These are phyloP conservation scores for Medicago truncatula DNA, from an alignment of 306 rosid species.

Conservation along the genomic window DNA sequence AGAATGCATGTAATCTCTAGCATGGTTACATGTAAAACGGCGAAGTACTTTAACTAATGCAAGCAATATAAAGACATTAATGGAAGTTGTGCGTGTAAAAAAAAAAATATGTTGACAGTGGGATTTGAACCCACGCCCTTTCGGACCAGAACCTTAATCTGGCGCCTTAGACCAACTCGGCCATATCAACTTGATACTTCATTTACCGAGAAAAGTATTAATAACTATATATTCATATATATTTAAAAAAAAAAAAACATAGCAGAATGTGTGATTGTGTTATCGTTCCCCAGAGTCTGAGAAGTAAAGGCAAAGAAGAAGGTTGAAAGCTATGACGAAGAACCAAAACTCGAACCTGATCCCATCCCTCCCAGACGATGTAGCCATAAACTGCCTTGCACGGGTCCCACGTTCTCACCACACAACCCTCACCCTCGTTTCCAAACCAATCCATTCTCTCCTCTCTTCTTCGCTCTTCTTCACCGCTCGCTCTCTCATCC, in stretches of 20 bases:
- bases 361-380: conserved; percentile 76
- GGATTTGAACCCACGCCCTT: conserved; percentile 64
- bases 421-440: conserved; percentile 56
- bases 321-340: not conserved
- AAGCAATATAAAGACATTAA: too few relatives aligned
- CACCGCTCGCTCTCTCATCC: conserved; percentile 57
- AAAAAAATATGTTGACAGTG: conserved; percentile 60
- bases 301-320: not conserved
- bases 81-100: too few relatives aligned
- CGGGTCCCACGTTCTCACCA: conserved; percentile 67
- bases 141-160: conserved; percentile 60
- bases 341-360: conserved; percentile 41
- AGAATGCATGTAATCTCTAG: not conserved
- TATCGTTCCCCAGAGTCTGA: not conserved
- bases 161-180: conserved; percentile 62
- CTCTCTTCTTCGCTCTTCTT: conserved; percentile 62
- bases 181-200: conserved; percentile 44
- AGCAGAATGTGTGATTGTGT: too few relatives aligned
- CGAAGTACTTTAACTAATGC: too few relatives aligned
- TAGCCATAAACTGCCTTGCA: conserved; percentile 72
- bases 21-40: too few relatives aligned
- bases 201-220: too few relatives aligned
- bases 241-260: too few relatives aligned
- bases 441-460: conserved; percentile 56
- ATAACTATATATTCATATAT: too few relatives aligned